These are phyloP conservation scores for Solanum hybrid DNA, from an alignment of 305 asterid genomes.

Conservation along the genomic window DNA sequence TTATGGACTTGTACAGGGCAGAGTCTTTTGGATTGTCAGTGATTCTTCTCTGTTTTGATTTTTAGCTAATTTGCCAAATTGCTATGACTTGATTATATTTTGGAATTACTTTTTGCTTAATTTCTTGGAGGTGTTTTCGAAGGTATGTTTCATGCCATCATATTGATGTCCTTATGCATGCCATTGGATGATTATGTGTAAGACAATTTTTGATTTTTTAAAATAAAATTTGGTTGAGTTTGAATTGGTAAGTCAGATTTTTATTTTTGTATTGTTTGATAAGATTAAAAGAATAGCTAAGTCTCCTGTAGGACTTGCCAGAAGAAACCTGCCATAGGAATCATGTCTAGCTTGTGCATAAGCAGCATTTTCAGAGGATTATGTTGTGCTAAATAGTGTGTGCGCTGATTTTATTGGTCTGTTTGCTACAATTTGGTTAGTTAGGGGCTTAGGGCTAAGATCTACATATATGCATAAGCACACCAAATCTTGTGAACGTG, in stretches of 20 bases:
- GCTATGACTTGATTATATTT: neutral
- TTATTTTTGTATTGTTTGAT: neutral
- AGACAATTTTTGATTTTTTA: neutral
- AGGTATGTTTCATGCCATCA: neutral
- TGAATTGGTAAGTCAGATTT: neutral
- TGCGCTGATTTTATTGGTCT: neutral
- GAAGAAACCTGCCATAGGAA: neutral
- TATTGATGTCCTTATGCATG: neutral
- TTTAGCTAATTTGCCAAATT: neutral
- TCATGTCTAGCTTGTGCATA: neutral
- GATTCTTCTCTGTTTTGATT: slow-evolving; percentile 4
- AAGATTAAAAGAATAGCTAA: neutral
- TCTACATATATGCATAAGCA: neutral
- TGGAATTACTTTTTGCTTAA: neutral
- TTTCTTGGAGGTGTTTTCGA: neutral
- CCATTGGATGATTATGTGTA: neutral
- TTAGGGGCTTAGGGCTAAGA: neutral
- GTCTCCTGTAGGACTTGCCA: neutral
- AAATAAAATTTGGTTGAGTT: neutral
- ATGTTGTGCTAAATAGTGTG: neutral
- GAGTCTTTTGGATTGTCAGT: slow-evolving; percentile 47
- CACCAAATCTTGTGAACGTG: neutral
- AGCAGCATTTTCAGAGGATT: neutral
- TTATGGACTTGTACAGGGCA: slow-evolving; percentile 50
- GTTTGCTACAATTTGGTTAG: neutral